A percentile compares a stretch with the other conserved stretches of the same genome.
Conservation (phyloP, 2,329 filamentous ascomycete species). For the Xylaria arbuscula region DNA sequence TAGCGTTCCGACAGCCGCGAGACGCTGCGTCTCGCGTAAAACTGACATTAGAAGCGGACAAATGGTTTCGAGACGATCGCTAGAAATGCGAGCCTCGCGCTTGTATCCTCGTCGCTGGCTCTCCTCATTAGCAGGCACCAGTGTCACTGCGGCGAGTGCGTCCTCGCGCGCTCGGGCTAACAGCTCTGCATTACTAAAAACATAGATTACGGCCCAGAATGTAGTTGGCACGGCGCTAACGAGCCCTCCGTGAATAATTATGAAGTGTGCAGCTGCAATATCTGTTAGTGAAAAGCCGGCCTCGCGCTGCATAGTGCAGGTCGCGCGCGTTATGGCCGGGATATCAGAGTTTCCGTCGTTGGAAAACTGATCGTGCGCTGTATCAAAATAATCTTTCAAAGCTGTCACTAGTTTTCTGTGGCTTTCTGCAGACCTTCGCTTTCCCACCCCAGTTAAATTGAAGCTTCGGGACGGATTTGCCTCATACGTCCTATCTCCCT, state of each 20-base stretch:
- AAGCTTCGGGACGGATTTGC: background rate
- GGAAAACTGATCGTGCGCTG: background rate
- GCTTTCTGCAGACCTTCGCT: background rate
- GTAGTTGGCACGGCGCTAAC: background rate
- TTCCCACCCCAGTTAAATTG: background rate
- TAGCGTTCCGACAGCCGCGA: background rate
- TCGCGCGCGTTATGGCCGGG: background rate
- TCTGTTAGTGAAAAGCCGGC: background rate
- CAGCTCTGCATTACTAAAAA: background rate
- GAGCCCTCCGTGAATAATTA: background rate
- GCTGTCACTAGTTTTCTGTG: background rate
- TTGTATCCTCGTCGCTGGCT: constrained; percentile 4
- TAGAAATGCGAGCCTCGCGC: background rate
- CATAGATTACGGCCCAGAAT: background rate
- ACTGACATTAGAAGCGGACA: background rate
- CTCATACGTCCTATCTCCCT: background rate
- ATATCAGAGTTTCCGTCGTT: background rate
- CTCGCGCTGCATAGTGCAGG: background rate
- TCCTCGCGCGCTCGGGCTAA: background rate
- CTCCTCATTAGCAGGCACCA: background rate
- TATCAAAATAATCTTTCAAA: background rate
- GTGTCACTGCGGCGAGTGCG: background rate
- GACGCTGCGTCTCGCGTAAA: constrained; percentile 2
- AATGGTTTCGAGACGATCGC: background rate
- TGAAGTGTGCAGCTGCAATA: background rate